These are phyloP conservation scores for Cylindrotheca closterium DNA, from an alignment of 108 stramenopile genomes.

Conservation along the genomic window DNA sequence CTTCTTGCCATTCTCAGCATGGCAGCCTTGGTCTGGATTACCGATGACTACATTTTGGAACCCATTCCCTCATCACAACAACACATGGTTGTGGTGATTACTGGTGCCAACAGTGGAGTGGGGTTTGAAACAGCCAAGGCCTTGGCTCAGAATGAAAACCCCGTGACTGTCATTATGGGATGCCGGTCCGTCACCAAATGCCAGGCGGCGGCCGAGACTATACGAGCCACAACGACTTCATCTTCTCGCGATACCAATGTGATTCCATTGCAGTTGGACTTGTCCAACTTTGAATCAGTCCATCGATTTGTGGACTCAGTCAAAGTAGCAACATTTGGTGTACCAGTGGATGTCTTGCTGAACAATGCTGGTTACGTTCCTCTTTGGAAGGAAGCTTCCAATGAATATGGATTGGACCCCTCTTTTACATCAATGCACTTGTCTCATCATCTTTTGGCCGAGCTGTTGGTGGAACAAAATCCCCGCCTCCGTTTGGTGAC, in stretches of 20 bases:
- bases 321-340: background rate
- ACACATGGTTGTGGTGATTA: slow-evolving; percentile 7
- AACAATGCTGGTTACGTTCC: background rate
- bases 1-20: background rate
- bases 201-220: background rate
- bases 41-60: background rate
- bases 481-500: background rate
- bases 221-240: too few relatives aligned
- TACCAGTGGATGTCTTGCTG: background rate
- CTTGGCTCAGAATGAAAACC: background rate
- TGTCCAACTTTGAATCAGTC: background rate
- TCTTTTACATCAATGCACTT: background rate
- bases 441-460: background rate
- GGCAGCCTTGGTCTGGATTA: background rate
- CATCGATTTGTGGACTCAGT: background rate
- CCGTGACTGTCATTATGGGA: slow-evolving; percentile 3
- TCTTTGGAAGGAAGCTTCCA: background rate
- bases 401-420: background rate
- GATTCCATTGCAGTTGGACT: background rate
- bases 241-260: too few relatives aligned
- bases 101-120: slow-evolving; percentile 24
- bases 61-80: background rate
- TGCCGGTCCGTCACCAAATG: slow-evolving; percentile 6
- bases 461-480: background rate
- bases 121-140: slow-evolving; percentile 12